These are phyloP conservation scores for Starmerella vitae DNA, from an alignment of 805 yeast genomes.

Conservation along the genomic window DNA sequence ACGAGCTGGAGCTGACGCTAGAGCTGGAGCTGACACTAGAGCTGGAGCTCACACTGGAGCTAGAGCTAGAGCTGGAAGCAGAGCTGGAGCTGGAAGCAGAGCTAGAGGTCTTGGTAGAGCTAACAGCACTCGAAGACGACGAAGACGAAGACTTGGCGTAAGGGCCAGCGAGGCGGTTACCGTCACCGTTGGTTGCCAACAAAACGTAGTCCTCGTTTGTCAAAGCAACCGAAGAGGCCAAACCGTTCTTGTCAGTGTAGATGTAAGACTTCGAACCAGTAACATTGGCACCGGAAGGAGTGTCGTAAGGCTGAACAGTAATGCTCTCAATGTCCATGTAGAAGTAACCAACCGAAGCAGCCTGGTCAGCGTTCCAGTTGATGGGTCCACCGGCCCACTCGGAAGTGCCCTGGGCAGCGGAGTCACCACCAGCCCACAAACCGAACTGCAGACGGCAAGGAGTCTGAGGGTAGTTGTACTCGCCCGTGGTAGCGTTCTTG, in stretches of 20 bases:
- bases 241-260: constrained; percentile 38
- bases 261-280: constrained; percentile 40
- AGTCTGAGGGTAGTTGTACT: constrained; percentile 75
- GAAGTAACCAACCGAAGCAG: constrained; percentile 66
- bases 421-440: constrained; percentile 42
- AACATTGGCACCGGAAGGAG: constrained; percentile 43
- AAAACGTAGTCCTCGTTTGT: constrained; percentile 50
- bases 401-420: constrained; percentile 44
- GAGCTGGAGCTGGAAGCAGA: constrained; percentile 10
- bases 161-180: constrained; percentile 35
- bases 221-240: constrained; percentile 39
- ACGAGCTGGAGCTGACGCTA: constrained; percentile 11
- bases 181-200: constrained; percentile 49
- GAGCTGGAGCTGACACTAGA: constrained; percentile 10
- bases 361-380: constrained; percentile 68
- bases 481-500: constrained; percentile 39
- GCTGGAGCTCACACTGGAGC: constrained; percentile 8
- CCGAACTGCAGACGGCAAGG: constrained; percentile 73
- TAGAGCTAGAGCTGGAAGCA: constrained; percentile 3
- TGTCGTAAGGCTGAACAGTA: constrained; percentile 54
- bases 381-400: constrained; percentile 80
- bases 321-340: constrained; percentile 51
- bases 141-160: constrained; percentile 12
- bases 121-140: constrained; percentile 6
- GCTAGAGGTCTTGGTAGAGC: constrained; percentile 11